A percentile compares a stretch with the other conserved stretches of the same genome.
These are phyloP conservation scores for Pseudotulostoma volvatum DNA, from an alignment of 495 filamentous ascomycete genomes.

Conservation along the genomic window DNA sequence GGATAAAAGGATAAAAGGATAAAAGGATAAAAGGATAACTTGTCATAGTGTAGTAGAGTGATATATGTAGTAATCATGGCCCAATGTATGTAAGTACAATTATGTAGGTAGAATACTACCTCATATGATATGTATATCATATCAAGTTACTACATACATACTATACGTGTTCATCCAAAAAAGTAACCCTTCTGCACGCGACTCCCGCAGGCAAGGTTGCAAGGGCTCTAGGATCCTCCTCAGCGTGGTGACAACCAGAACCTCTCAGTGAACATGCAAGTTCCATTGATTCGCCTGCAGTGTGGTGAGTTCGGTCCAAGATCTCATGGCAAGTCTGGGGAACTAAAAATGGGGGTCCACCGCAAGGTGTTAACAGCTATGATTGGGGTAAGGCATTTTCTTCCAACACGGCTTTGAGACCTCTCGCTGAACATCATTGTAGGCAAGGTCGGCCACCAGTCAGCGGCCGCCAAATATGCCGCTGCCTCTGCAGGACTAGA, in stretches of 20 bases:
- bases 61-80: too few relatives aligned
- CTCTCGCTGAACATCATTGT: slow-evolving; percentile 10
- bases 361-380: slow-evolving; percentile 78
- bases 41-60: too few relatives aligned
- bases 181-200: too few relatives aligned
- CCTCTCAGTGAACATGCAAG: slow-evolving; percentile 39
- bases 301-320: slow-evolving; percentile 45
- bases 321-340: slow-evolving; percentile 4
- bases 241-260: slow-evolving; percentile 10
- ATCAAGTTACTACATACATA: too few relatives aligned
- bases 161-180: too few relatives aligned
- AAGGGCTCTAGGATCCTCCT: too few relatives aligned
- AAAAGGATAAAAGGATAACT: too few relatives aligned
- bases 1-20: too few relatives aligned
- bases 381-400: slow-evolving; percentile 65
- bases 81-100: too few relatives aligned
- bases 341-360: neutral
- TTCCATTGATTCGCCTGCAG: slow-evolving; percentile 80
- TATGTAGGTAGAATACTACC: too few relatives aligned
- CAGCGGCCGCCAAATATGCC: slow-evolving; percentile 58
- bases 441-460: slow-evolving; percentile 61
- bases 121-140: too few relatives aligned
- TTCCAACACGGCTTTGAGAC: slow-evolving; percentile 1
- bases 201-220: too few relatives aligned
- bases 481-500: slow-evolving; percentile 52